phyloP scores from a whole-genome alignment of 1,139 yeast genomes.

The Debaryomycetaceae sp. region DNA sequence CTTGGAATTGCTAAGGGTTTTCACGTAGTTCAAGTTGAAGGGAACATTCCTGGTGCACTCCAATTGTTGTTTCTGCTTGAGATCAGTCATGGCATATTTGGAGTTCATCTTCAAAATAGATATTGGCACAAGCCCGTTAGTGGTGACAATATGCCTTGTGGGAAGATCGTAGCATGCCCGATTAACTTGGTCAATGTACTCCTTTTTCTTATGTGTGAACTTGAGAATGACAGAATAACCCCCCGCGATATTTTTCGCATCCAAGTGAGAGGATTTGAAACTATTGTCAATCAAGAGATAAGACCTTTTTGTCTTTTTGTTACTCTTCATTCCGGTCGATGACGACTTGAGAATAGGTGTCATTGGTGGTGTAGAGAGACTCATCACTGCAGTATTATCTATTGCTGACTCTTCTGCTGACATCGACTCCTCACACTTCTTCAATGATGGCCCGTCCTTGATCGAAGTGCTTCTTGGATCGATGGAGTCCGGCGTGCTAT shows the following conservation, averaged over 20 bases:
- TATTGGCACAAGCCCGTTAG: conserved; percentile 2
- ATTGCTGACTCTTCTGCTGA: background rate
- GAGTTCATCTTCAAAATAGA: conserved; percentile 3
- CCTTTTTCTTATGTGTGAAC: background rate
- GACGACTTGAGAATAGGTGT: conserved; percentile 2
- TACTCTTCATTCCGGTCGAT: background rate
- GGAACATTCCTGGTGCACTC: background rate
- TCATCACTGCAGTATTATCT: background rate
- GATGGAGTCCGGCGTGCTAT: background rate
- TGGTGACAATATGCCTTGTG: background rate
- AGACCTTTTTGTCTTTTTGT: conserved; percentile 1
- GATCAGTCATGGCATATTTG: conserved; percentile 1
- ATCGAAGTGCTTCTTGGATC: background rate
- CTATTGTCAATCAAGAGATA: conserved; percentile 1
- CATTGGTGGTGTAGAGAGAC: conserved; percentile 5
- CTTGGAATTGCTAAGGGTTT: conserved; percentile 5
- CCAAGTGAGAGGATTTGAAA: background rate
- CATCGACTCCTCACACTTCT: background rate
- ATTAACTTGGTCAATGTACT: background rate
- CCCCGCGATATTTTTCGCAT: background rate
- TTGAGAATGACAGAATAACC: background rate
- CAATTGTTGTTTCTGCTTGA: conserved; percentile 1
- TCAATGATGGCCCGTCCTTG: background rate
- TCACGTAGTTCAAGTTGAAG: conserved; percentile 4
- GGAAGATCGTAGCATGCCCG: background rate